Percentiles rank a stretch among this genome's conserved stretches.
phyloP scores from a whole-genome alignment of 1,139 yeast genomes.

The Candida tunisiensis region DNA sequence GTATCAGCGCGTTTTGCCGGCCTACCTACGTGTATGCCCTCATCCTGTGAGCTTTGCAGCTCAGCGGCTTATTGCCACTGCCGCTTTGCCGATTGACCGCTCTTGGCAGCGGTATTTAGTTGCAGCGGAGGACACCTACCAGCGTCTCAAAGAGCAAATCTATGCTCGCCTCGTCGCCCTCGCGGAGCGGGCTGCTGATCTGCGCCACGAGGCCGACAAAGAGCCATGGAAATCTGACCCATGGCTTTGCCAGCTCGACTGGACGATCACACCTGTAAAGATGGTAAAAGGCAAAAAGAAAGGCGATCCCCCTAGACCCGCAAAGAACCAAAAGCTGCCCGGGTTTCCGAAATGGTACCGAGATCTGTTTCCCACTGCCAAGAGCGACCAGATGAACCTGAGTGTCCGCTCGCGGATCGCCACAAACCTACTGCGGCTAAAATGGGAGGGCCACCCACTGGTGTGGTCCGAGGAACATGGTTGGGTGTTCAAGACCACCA shows the following conservation, averaged over 20 bases:
- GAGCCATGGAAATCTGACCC: conserved; percentile 37
- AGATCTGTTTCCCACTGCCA: conserved; percentile 38
- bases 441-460: conserved; percentile 78
- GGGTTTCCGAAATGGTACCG: conserved; percentile 95
- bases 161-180: conserved; percentile 39
- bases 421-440: conserved; percentile 55
- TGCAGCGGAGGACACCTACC: conserved; percentile 53
- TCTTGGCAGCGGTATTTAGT: conserved; percentile 57
- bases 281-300: conserved; percentile 61
- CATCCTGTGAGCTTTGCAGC: conserved; percentile 96
- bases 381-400: conserved; percentile 29
- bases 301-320: conserved; percentile 19
- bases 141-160: conserved; percentile 38
- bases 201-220: conserved; percentile 18
- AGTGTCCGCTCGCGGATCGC: conserved; percentile 63
- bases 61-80: conserved; percentile 54
- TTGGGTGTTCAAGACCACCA: conserved; percentile 58
- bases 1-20: conserved; percentile 51
- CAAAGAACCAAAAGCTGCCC: conserved; percentile 62
- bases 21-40: conserved; percentile 52
- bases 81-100: conserved; percentile 63
- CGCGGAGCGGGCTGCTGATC: conserved; percentile 40
- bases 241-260: conserved; percentile 81
- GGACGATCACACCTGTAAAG: conserved; percentile 52
- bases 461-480: conserved; percentile 69